Evolutionary conservation across 2,329 filamentous ascomycete genomes (phyloP).

Genomic region (Curvularia hawaiiensis): DNA sequence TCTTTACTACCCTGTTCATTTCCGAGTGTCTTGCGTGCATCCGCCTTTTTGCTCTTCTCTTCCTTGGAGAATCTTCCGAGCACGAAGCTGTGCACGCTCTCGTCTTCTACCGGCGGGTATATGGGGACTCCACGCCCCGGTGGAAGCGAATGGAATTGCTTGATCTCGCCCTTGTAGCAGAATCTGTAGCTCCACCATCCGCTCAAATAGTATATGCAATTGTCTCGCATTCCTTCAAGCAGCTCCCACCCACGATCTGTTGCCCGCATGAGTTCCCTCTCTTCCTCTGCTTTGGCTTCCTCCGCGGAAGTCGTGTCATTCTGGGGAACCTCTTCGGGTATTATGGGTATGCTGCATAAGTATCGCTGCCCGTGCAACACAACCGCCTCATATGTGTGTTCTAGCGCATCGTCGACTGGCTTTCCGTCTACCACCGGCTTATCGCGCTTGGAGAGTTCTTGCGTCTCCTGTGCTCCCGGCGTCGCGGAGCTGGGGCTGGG

Average conservation of each 20-base stretch:
- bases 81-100: slow-evolving; percentile 74
- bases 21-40: slow-evolving; percentile 37
- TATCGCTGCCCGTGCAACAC: slow-evolving; percentile 72
- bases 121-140: slow-evolving; percentile 68
- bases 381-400: slow-evolving; percentile 72
- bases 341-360: slow-evolving; percentile 81
- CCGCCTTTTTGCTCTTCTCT: slow-evolving; percentile 27
- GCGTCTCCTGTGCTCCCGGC: slow-evolving; percentile 42
- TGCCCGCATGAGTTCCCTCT: slow-evolving; percentile 78
- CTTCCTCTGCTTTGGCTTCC: slow-evolving; percentile 73
- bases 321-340: slow-evolving; percentile 59
- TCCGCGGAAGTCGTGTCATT: slow-evolving; percentile 71
- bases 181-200: slow-evolving; percentile 98
- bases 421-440: slow-evolving; percentile 23
- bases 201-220: slow-evolving; percentile 81
- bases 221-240: slow-evolving; percentile 74
- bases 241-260: slow-evolving; percentile 80
- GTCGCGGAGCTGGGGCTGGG: slow-evolving; percentile 34
- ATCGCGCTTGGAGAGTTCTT: slow-evolving; percentile 42
- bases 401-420: slow-evolving; percentile 28
- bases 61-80: slow-evolving; percentile 65
- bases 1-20: slow-evolving; percentile 40
- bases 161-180: slow-evolving; percentile 85
- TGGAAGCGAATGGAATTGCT: slow-evolving; percentile 86
- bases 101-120: slow-evolving; percentile 78